Evolutionary conservation across 2,329 filamentous ascomycete species (phyloP).

Genomic region (Fusarium agapanthi): DNA sequence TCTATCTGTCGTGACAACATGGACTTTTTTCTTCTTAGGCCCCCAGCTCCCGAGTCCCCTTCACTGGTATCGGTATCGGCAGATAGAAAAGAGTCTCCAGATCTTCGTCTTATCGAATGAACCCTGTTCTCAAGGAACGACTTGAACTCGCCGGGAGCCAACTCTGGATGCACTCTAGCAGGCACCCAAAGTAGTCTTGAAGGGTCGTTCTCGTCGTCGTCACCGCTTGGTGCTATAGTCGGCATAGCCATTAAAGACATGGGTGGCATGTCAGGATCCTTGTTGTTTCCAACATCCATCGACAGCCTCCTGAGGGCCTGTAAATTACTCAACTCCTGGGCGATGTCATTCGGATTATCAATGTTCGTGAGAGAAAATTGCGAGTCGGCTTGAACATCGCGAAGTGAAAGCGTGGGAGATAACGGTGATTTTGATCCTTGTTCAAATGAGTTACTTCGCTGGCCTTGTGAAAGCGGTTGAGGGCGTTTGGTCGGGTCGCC

Average conservation of each 20-base stretch:
- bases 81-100: slow-evolving; percentile 74
- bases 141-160: slow-evolving; percentile 96
- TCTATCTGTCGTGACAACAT: slow-evolving; percentile 95
- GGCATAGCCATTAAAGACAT: slow-evolving; percentile 75
- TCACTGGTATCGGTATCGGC: slow-evolving; percentile 60
- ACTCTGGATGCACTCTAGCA: slow-evolving; percentile 89
- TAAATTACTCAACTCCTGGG: slow-evolving; percentile 90
- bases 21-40: slow-evolving; percentile 87
- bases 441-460: slow-evolving; percentile 54
- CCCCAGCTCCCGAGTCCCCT: slow-evolving; percentile 66
- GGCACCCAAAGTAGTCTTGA: slow-evolving; percentile 95
- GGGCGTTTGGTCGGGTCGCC: slow-evolving; percentile 52
- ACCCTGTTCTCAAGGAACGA: slow-evolving; percentile 94
- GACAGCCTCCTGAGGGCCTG: slow-evolving; percentile 92
- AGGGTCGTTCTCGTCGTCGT: slow-evolving; percentile 86
- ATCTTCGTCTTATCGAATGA: slow-evolving; percentile 86
- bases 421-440: slow-evolving; percentile 53
- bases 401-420: slow-evolving; percentile 63
- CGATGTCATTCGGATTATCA: slow-evolving; percentile 86
- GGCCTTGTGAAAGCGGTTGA: slow-evolving; percentile 54
- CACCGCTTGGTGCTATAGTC: slow-evolving; percentile 73
- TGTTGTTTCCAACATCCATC: slow-evolving; percentile 84
- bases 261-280: slow-evolving; percentile 78
- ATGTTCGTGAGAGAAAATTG: slow-evolving; percentile 90
- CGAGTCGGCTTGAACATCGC: slow-evolving; percentile 63